Conservation (phyloP, 805 yeast genomes). For the Komagataella phaffii region DNA sequence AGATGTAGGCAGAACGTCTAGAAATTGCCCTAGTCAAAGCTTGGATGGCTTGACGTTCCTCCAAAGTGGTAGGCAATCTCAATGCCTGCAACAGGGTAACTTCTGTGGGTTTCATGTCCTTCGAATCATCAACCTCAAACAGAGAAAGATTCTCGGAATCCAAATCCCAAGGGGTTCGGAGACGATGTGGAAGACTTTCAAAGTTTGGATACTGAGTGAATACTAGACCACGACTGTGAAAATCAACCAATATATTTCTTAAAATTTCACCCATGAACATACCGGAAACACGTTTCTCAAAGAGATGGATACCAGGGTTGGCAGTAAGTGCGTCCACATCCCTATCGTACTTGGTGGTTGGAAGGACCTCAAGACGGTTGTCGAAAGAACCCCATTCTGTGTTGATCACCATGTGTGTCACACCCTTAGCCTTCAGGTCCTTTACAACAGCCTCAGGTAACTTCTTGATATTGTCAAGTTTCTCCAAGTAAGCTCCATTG, state of each 20-base stretch:
- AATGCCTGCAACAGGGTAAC: conserved; percentile 51
- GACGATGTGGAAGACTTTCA: conserved; percentile 41
- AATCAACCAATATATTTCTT: conserved; percentile 59
- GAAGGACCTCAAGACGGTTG: conserved; percentile 62
- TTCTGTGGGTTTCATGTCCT: conserved; percentile 58
- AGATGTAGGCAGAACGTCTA: conserved; percentile 76
- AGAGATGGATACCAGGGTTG: conserved; percentile 80
- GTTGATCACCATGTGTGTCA: conserved; percentile 72
- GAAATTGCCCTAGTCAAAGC: conserved; percentile 67
- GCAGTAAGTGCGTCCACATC: conserved; percentile 61
- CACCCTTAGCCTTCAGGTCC: conserved; percentile 26
- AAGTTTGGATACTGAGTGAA: conserved; percentile 36
- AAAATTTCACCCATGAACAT: conserved; percentile 88
- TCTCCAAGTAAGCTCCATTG: conserved; percentile 87
- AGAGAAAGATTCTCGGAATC: conserved; percentile 77
- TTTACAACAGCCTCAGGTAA: conserved; percentile 34
- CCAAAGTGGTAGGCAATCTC: conserved; percentile 53
- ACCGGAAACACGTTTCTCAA: conserved; percentile 86
- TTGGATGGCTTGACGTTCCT: conserved; percentile 68
- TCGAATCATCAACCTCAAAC: conserved; percentile 75
- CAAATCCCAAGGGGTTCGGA: conserved; percentile 64
- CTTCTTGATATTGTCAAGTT: conserved; percentile 60
- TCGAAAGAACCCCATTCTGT: conserved; percentile 99
- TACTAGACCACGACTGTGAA: conserved; percentile 42
- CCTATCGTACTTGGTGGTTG: conserved; percentile 66